Base-by-base conservation (phyloP, 2,329 filamentous ascomycete species). In the Penicillium expansum region DNA sequence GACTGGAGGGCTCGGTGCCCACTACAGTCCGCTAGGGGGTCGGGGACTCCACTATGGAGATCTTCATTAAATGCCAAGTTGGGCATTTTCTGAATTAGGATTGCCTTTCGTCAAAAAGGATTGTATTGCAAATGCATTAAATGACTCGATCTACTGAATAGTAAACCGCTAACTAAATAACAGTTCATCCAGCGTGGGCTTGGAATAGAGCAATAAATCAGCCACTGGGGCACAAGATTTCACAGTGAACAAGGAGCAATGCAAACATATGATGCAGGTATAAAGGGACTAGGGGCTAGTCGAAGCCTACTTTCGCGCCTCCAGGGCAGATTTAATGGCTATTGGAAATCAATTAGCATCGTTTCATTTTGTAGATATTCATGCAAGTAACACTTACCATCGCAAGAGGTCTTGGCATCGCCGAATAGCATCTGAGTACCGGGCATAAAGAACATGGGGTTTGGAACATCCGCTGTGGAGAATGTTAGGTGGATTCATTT, bases 391-490 rank as follows among this genome's bases (percentile, higher is more conserved):
- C 27, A 74, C 84, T 72, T 68, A 89, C 86, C 89, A 78, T 94
- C 90, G 69, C 90, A 93, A 57, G 87, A 89, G 58, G 85, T 83
- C 77, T 91, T 93, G 20, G 92, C 92, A 77, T 96, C 92, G 27
- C 92, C 91, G 76, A 96, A 96, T 57, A 96, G 74, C 92, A 96
- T 96, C 77, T 88, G 90, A 2, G 91, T 92, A 50, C 88, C 88
- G 4, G 89, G 88, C 89, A 92, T 93, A 75, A 87, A 94, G 75
- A 95, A 94, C 90, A 96, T 92, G 1, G 92, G 91, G 70, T 96
- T 96, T 11, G 89, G 89, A 10, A 96, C 90, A 75, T 96, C 91
- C 20, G 92, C 89, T 89, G 64, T 37, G 30, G 41, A 52, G 3
- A 48, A 53, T n/a, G 10, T 59, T 61, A 45, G 61, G 52, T n/a